Conservation (phyloP, 179 eudicot genomes). For the Amaranthus tricolor region DNA sequence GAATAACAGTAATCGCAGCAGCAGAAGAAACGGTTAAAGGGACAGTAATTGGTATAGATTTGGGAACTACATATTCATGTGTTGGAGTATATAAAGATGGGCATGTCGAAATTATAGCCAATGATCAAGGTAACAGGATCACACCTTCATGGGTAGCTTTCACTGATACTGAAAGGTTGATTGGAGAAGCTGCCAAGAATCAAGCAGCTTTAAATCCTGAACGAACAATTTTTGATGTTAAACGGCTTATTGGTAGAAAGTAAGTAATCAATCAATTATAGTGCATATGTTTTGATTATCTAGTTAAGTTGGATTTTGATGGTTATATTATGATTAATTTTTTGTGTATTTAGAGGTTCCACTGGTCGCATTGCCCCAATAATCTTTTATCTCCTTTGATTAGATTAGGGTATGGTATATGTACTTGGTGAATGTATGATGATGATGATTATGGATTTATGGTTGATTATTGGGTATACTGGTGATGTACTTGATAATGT, state of each 20-base stretch:
- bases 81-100: constrained; percentile 37
- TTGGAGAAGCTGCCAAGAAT: constrained; percentile 42
- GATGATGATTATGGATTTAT: neutral
- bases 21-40: constrained; percentile 31
- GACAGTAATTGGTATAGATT: constrained; percentile 38
- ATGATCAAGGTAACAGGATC: constrained; percentile 43
- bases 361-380: no score
- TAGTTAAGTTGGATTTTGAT: neutral
- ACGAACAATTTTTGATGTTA: constrained; percentile 36
- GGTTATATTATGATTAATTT: neutral
- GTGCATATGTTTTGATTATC: neutral
- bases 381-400: no score
- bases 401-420: no score
- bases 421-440: no score
- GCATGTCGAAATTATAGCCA: constrained; percentile 42
- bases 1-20: constrained; percentile 18
- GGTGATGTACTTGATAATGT: neutral
- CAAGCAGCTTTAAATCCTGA: constrained; percentile 40
- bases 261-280: neutral
- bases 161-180: constrained; percentile 37
- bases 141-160: constrained; percentile 47
- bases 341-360: neutral
- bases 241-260: constrained; percentile 41
- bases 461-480: neutral
- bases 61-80: constrained; percentile 45